Base-by-base conservation (phyloP, 2,329 filamentous ascomycete genomes). In the Chaetomium globosum region DNA sequence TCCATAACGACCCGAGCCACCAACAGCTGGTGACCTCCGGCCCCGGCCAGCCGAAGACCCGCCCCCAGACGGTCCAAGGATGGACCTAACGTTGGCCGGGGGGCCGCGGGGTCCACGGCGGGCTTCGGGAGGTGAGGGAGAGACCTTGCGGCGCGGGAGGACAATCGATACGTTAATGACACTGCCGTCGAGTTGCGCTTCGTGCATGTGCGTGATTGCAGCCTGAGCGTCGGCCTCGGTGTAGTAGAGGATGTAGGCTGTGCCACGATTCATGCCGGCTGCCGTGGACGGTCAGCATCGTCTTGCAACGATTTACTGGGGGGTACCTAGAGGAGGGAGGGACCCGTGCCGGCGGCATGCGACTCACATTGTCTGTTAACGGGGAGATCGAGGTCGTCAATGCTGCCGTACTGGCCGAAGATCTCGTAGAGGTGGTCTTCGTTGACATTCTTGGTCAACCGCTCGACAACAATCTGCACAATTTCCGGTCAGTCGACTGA, bases 181-280 rank as follows among this genome's bases (percentile, higher is more conserved):
- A 26, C 89, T 87, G 59, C 93, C 93, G 76, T 97, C 93, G 31
- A 97, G 80, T 74, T 96, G 91, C n/a, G 91, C 92, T 79, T 99
- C 95, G 77, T 99, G 95, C 95, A 99, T 98, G 75, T 96, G 91
- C 21, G 93, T 87, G 71, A 97, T 96, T 31, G 95, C 95, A 16
- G 87, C 83, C 78, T 97, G 92, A 28, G 95, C 94, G 69, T 94
- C 90, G 58, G 85, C 82, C 69, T 93, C 86, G 70, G 89, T 83
- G 61, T 87, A 82, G 78, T 90, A 99, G 51, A 97, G 83, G 68
- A 98, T 93, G 76, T 97, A 98, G 36, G 94, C 95, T 31, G 92
- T 96, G 55, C 95, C 94, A 64, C 94, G 89, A 74, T 98, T 98
- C 61, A 88, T 93, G 76, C 91, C 89, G 81, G 91, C 92, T 95